A percentile compares a stretch with the other conserved stretches of the same genome.
Conservation (phyloP, 257 asterid genomes). For the Apocynum venetum region DNA sequence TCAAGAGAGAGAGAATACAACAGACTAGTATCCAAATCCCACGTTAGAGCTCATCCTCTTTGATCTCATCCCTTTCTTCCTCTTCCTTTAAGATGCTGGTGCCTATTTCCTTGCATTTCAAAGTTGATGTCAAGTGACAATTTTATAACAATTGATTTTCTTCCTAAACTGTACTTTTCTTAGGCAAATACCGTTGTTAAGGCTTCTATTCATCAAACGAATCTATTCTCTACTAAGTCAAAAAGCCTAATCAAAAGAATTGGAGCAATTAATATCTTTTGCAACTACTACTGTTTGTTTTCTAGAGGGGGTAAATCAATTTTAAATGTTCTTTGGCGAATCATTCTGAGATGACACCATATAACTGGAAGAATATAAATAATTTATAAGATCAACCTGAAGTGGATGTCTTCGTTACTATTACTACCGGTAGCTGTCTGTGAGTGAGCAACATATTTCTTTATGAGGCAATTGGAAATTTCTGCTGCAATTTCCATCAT, state of each 20-base stretch:
- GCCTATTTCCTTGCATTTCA: too few relatives aligned
- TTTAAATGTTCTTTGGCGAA: not conserved
- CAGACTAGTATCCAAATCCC: too few relatives aligned
- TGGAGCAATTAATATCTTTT: not conserved
- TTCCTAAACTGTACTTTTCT: too few relatives aligned
- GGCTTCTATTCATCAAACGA: not conserved
- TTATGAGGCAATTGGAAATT: not conserved
- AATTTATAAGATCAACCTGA: too few relatives aligned
- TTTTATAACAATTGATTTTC: not conserved
- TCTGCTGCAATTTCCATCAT: not conserved
- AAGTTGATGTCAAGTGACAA: too few relatives aligned
- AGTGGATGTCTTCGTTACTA: not conserved
- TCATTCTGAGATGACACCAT: not conserved
- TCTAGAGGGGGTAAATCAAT: not conserved
- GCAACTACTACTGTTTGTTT: not conserved
- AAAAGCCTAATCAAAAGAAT: not conserved
- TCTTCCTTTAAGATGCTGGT: too few relatives aligned
- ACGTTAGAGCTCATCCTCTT: too few relatives aligned
- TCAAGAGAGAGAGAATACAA: too few relatives aligned
- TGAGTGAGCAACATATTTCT: conserved; percentile 12
- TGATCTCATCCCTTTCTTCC: too few relatives aligned
- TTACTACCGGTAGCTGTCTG: conserved; percentile 11
- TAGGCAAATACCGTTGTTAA: not conserved
- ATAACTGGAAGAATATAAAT: not conserved
- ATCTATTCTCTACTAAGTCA: not conserved